Evolutionary conservation across 2,329 filamentous ascomycete species (phyloP).

Genomic region (Colletotrichum orchidophilum): DNA sequence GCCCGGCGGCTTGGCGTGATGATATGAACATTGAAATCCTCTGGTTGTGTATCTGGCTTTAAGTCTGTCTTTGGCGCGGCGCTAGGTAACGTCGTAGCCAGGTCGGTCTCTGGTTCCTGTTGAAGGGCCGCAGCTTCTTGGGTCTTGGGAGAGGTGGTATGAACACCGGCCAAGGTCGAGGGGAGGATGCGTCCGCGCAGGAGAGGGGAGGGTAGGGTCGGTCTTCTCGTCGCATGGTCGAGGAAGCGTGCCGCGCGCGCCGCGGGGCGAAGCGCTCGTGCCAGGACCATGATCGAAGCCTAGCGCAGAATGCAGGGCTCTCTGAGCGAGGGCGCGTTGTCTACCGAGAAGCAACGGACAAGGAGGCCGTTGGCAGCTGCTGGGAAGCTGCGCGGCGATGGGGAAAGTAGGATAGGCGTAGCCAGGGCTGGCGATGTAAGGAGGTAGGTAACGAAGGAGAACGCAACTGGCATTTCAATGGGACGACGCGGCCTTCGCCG

Average conservation of each 20-base stretch:
- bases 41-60: background rate
- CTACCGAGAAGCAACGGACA: background rate
- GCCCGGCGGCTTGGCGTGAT: too few relatives aligned
- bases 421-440: background rate
- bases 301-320: background rate
- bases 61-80: background rate
- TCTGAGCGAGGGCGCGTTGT: background rate
- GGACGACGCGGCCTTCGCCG: background rate
- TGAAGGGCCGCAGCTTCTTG: background rate
- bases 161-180: background rate
- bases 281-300: background rate
- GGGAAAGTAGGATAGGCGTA: background rate
- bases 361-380: background rate
- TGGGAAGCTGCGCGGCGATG: background rate
- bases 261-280: background rate
- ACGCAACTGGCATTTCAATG: background rate
- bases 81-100: background rate
- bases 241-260: background rate
- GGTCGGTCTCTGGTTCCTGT: background rate
- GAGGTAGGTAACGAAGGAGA: too few relatives aligned
- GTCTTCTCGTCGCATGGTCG: background rate
- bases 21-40: background rate
- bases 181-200: background rate
- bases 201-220: background rate
- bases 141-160: constrained; percentile 20